These are phyloP conservation scores for Beauveria caledonica DNA, from an alignment of 2,329 filamentous ascomycete genomes.

Conservation along the genomic window DNA sequence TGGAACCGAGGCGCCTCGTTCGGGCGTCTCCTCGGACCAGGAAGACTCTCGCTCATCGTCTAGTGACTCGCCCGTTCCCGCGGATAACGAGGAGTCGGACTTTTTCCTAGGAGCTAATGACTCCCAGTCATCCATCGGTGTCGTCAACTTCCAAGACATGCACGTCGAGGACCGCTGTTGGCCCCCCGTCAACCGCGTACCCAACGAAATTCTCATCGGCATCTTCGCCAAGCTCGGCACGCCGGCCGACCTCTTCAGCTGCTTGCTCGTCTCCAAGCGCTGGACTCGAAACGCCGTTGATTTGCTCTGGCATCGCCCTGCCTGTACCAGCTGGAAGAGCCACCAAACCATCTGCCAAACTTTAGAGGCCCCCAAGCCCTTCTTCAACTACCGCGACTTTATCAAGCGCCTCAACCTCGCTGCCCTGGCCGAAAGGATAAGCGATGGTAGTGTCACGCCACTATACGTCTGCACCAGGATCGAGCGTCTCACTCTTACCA, in stretches of 20 bases:
- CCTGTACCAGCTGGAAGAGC: constrained; percentile 79
- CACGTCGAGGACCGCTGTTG: constrained; percentile 59
- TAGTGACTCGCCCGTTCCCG: constrained; percentile 65
- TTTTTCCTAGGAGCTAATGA: constrained; percentile 87
- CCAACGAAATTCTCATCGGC: constrained; percentile 89
- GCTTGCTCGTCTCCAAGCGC: constrained; percentile 87
- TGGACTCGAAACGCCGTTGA: constrained; percentile 93
- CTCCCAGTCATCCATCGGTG: constrained; percentile 83
- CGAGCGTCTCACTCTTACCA: constrained; percentile 86
- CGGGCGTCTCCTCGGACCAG: constrained; percentile 27
- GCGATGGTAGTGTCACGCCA: constrained; percentile 79
- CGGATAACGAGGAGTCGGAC: constrained; percentile 86
- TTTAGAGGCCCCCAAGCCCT: constrained; percentile 62
- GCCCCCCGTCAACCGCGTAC: constrained; percentile 76
- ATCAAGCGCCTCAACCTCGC: constrained; percentile 90
- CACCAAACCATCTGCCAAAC: constrained; percentile 75
- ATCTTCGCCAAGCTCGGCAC: constrained; percentile 79
- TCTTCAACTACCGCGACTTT: constrained; percentile 82
- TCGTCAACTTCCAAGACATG: constrained; percentile 69
- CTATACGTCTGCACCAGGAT: constrained; percentile 81
- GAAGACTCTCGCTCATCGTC: constrained; percentile 56
- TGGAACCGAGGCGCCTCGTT: constrained; percentile 15
- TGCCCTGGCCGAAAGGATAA: constrained; percentile 63
- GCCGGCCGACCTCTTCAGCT: constrained; percentile 70
- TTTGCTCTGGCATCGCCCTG: constrained; percentile 87